Evolutionary conservation across 1,284 basidiomycete genomes (phyloP), one percentile per base, ranked within the genome.

Genomic region (Heterobasidion annosum): DNA sequence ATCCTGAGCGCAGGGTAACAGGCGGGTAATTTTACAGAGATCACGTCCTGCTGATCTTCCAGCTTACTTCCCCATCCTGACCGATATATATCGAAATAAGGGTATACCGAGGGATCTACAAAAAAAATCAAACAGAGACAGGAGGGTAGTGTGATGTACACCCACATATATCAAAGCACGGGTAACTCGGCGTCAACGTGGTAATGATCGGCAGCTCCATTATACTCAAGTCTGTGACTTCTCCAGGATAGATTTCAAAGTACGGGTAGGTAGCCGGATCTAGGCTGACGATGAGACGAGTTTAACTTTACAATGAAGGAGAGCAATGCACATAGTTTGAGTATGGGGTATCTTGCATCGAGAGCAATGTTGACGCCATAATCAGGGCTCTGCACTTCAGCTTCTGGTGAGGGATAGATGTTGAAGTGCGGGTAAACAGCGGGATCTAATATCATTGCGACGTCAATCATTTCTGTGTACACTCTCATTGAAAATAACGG

Each of bases 21-120:
- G 13, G 55, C 48, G 18, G 58, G 52, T 9, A 59, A 32, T 32
- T 47, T 48, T 10, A 60, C 46, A 2, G 53, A 40, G n/a, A 56
- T 43, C 8, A 48, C 15, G 4, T 8, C 25, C 19, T 25, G 43
- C 18, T 35, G 12, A 48, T 19, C 16, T 19, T 46, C 49, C 25
- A 44, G 8, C 34, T 44, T 42, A 12, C 16, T 40, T 16, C 40
- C n/a, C 25, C 16, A 42, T n/a, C 48, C 42, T 43, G 54, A 34
- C 19, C 65, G 67, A 56, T 69, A 70, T 19, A 68, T 55, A 48
- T 67, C 58, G 49, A 70, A 64, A 51, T 60, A 54, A 7, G 68
- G 67, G 54, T 67, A 68, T 18, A 67, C 64, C 9, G 45, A 10
- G 18, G 45, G 45, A 47, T 47, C 45, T 47, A 16, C 16, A 13